Base-by-base conservation (phyloP, 1,139 yeast species). In the Yamadazyma conglobata region DNA sequence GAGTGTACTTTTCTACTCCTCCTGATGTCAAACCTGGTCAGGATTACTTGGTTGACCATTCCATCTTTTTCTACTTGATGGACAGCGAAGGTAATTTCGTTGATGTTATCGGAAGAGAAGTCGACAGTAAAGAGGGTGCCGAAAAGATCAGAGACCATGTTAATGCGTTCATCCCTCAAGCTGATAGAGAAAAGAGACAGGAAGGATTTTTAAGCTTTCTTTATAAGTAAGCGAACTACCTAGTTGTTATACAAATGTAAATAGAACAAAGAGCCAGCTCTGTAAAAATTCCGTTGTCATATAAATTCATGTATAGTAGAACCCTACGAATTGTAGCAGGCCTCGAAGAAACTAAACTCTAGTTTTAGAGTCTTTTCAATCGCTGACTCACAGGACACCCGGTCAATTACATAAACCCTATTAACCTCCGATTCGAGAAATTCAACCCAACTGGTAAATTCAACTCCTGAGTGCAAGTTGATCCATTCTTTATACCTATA, bases 1-100 rank as follows among this genome's bases (percentile, higher is more conserved):
- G 97, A 44, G 98, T 91, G 6, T 91, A 89, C 58, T 91, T 91
- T 56, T 86, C 96, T 8, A 91, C 98, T 2, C 98, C 98, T 3
- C 87, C 93, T 21, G 77, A 87, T 52, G 82, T 87, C 30, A 85
- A 88, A 54, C 91, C 95, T 0, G 97, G 96, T 18, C 95, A 91
- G 58, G 96, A 91, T 48, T 91, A 91, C 54, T 72, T 91, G 42
- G 98, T 91, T 12, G 98, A 91, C 54, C 98, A 91, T 58, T 87
- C 96, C 6, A 89, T 91, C 37, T 91, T 89, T 73, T 89, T 88
- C 59, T 91, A 91, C 53, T 68, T 91, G 46, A 87, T 91, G 95
- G 97, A 91, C 53, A 89, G 95, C 12, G 97, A 91, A 55, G 98
- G 97, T 30, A 77, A 84, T 47, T 91, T 87, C 50, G 84, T 89